Evolutionary conservation across 306 rosid genomes (phyloP).

Genomic region (Quercus ilex): DNA sequence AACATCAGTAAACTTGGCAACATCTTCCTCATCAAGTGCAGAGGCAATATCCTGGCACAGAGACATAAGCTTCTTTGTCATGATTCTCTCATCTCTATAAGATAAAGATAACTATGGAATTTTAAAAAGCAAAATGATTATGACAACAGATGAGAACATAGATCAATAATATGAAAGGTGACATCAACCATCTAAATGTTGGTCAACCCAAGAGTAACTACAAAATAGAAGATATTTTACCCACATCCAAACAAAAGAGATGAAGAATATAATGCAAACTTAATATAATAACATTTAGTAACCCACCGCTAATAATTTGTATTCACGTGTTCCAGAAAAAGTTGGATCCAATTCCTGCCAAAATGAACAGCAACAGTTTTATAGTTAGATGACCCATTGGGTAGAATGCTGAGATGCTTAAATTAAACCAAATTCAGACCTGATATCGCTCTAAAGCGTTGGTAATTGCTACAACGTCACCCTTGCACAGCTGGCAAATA

Average conservation of each 20-base stretch:
- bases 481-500: slow-evolving; percentile 89
- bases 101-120: background rate
- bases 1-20: slow-evolving; percentile 75
- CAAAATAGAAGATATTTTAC: background rate
- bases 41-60: slow-evolving; percentile 72
- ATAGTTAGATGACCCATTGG: slow-evolving; percentile 20
- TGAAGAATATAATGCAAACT: background rate
- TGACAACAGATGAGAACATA: background rate
- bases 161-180: background rate
- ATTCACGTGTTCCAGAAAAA: slow-evolving; percentile 91
- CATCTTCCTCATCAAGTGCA: slow-evolving; percentile 81
- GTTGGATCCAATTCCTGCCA: slow-evolving; percentile 95
- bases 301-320: slow-evolving; percentile 70
- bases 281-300: background rate
- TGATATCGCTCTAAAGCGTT: slow-evolving; percentile 83
- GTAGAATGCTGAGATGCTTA: slow-evolving; percentile 17
- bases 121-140: background rate
- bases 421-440: slow-evolving; percentile 43
- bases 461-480: slow-evolving; percentile 73
- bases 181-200: background rate
- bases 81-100: background rate
- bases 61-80: background rate
- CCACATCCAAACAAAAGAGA: background rate
- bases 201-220: background rate
- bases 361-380: slow-evolving; percentile 23